Evolutionary conservation across 371 early-diverging fungal genomes (phyloP).

Genomic region (Paramicrosporidium saccamoebae): DNA sequence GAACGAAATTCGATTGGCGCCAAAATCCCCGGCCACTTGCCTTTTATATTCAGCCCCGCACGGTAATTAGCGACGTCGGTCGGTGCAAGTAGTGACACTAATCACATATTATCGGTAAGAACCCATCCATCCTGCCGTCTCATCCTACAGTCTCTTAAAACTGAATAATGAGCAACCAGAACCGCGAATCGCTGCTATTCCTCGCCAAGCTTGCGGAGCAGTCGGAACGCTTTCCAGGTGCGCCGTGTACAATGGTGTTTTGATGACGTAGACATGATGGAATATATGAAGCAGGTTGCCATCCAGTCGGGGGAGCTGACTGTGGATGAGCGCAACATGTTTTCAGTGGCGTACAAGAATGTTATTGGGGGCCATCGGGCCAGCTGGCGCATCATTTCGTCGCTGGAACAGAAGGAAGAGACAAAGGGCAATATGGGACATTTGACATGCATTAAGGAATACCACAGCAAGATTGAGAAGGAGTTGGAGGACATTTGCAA

Average conservation of each 20-base stretch:
- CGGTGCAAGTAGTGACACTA: too few species aligned
- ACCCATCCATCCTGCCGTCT: too few species aligned
- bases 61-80: too few species aligned
- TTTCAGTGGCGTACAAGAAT: slow-evolving; percentile 98
- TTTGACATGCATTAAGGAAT: slow-evolving; percentile 54
- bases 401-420: slow-evolving; percentile 93
- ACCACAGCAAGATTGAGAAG: slow-evolving; percentile 64
- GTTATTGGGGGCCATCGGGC: slow-evolving; percentile 96
- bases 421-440: slow-evolving; percentile 53
- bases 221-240: slow-evolving; percentile 45
- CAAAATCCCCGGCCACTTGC: too few species aligned
- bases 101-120: too few species aligned
- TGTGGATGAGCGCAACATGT: slow-evolving; percentile 88
- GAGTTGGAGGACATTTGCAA: slow-evolving; percentile 82
- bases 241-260: slow-evolving; percentile 1
- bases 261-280: slow-evolving; percentile 51
- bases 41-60: too few species aligned
- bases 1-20: too few species aligned
- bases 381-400: slow-evolving; percentile 95
- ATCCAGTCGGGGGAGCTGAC: slow-evolving; percentile 35
- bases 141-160: too few species aligned
- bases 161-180: too few species aligned
- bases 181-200: too few species aligned
- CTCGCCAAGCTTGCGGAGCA: slow-evolving; percentile 94
- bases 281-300: slow-evolving; percentile 59